phyloP scores from a whole-genome alignment of 2,329 filamentous ascomycete species.

The Tolypocladium guangdongense region DNA sequence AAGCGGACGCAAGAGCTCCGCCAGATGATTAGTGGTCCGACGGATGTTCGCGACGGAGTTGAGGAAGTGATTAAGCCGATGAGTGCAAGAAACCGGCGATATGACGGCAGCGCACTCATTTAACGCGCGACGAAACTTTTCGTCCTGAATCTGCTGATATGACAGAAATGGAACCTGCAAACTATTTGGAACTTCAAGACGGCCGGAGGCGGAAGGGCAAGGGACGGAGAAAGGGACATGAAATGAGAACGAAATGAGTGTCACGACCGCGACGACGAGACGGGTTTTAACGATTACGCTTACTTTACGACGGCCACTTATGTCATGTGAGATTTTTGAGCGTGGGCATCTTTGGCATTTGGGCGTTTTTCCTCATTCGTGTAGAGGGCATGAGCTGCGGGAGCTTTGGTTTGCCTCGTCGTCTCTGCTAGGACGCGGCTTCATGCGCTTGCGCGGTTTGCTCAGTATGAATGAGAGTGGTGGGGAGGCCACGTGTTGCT shows the following conservation, averaged over 20 bases:
- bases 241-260: background rate
- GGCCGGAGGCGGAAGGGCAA: background rate
- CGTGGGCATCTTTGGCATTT: background rate
- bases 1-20: constrained; percentile 48
- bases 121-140: background rate
- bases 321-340: background rate
- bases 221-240: background rate
- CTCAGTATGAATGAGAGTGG: background rate
- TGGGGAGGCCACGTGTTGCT: background rate
- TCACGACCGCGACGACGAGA: constrained; percentile 6
- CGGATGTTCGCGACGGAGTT: constrained; percentile 46
- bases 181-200: background rate
- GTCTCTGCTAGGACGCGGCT: background rate
- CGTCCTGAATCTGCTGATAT: background rate
- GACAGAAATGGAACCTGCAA: background rate
- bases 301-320: background rate
- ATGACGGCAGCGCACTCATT: background rate
- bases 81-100: constrained; percentile 5
- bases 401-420: background rate
- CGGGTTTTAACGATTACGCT: constrained; percentile 3
- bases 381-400: background rate
- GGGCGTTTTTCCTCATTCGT: background rate
- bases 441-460: background rate
- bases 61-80: constrained; percentile 42
- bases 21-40: constrained; percentile 48